Percentiles rank a stretch among this genome's conserved stretches.
Conservation (phyloP, 768 basidiomycete species). For the Leccinellum albellum region DNA sequence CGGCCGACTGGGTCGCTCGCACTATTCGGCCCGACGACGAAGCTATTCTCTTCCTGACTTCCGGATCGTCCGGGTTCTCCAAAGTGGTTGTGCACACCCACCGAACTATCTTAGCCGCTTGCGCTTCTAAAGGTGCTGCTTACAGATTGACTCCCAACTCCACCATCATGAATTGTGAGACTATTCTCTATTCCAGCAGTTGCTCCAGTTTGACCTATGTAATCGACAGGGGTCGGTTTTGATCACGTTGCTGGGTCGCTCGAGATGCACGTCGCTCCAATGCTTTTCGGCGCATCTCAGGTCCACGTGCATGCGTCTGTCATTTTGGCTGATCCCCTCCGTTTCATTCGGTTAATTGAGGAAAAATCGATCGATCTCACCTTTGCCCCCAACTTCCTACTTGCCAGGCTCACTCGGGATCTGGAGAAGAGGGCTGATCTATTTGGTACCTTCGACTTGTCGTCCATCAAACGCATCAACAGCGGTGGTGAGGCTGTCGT, state of each 20-base stretch:
- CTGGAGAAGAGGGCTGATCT: conserved; percentile 11
- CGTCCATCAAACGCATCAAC: neutral
- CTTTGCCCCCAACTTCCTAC: neutral
- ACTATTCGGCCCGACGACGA: neutral
- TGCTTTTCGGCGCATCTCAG: conserved; percentile 24
- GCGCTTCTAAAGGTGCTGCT: neutral
- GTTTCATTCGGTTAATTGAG: conserved; percentile 26
- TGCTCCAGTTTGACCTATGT: neutral
- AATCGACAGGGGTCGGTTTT: conserved; percentile 32
- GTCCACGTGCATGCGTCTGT: conserved; percentile 13
- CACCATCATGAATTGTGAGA: conserved; percentile 30
- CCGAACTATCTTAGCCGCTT: neutral
- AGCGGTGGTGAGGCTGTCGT: neutral
- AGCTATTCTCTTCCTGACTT: neutral
- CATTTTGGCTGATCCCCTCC: conserved; percentile 12
- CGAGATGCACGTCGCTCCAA: conserved; percentile 36
- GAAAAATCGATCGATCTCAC: conserved; percentile 29
- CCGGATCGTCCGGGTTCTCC: neutral
- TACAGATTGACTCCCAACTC: neutral
- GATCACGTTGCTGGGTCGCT: conserved; percentile 40
- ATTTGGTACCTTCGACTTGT: conserved; percentile 29
- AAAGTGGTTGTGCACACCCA: neutral
- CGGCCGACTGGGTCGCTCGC: conserved; percentile 9
- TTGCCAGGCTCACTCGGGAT: neutral
- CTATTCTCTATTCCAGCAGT: neutral